A percentile compares a stretch with the other conserved stretches of the same genome.
These are phyloP conservation scores for Diaporthe caulivora DNA, from an alignment of 2,329 filamentous ascomycete species.

Conservation along the genomic window DNA sequence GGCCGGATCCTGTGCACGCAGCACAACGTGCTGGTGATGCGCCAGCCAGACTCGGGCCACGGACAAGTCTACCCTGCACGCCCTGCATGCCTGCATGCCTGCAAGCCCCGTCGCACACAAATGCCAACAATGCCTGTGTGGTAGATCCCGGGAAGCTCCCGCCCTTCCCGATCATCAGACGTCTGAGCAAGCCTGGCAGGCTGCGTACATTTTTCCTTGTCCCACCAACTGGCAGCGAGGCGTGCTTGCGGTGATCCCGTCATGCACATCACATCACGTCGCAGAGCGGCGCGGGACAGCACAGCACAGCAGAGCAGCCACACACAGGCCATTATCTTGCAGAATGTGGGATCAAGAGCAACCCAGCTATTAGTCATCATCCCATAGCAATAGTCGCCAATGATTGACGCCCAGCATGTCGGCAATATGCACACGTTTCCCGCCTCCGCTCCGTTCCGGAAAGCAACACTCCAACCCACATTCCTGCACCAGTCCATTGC, in stretches of 20 bases:
- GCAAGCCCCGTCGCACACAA: not conserved
- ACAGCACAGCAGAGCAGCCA: constrained; percentile 9
- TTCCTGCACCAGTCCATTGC: not conserved
- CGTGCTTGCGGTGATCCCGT: constrained; percentile 16
- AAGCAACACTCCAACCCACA: not conserved
- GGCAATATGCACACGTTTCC: not conserved
- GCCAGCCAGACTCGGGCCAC: not conserved
- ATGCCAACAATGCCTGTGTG: constrained; percentile 1
- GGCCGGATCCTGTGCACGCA: not conserved
- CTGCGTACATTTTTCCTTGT: constrained; percentile 1
- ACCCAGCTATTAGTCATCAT: not conserved
- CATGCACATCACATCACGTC: constrained; percentile 24
- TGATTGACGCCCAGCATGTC: not conserved
- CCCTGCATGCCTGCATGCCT: not conserved
- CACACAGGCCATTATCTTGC: constrained; percentile 4
- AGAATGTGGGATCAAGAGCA: constrained; percentile 10
- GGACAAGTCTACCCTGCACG: not conserved
- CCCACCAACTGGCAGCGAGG: not conserved
- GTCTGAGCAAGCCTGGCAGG: constrained; percentile 10
- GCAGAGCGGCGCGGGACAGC: not conserved
- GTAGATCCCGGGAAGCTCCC: constrained; percentile 23
- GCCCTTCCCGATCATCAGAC: constrained; percentile 7
- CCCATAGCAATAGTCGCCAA: constrained; percentile 7
- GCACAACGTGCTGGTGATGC: not conserved
- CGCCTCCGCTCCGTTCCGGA: constrained; percentile 16